Conservation (phyloP, 2,329 filamentous ascomycete genomes). For the Chaetomium strumarium region DNA sequence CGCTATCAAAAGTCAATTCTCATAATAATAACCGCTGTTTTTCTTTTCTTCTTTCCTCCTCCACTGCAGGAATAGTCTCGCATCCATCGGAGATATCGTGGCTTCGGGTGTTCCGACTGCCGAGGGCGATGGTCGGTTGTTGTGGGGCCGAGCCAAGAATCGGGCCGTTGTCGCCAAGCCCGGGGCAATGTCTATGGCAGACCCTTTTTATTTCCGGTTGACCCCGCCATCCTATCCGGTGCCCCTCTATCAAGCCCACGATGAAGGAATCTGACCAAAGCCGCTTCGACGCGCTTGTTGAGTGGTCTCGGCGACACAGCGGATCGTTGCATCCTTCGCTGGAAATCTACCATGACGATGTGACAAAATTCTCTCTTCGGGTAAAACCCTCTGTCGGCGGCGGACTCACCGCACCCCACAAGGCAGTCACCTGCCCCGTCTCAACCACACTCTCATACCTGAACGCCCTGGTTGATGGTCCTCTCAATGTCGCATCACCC, state of each 20-base stretch:
- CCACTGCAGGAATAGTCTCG: too few species aligned
- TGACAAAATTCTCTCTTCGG: conserved; percentile 50
- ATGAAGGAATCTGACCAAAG: conserved; percentile 26
- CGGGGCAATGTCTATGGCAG: background rate
- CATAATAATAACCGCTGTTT: too few species aligned
- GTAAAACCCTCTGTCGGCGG: conserved; percentile 31
- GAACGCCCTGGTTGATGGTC: conserved; percentile 41
- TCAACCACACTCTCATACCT: conserved; percentile 52
- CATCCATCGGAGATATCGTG: background rate
- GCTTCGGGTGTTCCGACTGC: background rate
- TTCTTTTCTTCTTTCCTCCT: too few species aligned
- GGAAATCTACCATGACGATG: conserved; percentile 46
- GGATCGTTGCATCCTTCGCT: conserved; percentile 45
- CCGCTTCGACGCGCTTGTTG: conserved; percentile 35
- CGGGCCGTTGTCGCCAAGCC: conserved; percentile 13
- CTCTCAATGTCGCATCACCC: conserved; percentile 22
- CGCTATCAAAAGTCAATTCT: too few species aligned
- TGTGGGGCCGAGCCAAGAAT: conserved; percentile 11
- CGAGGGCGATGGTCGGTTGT: background rate
- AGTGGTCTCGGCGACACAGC: conserved; percentile 44
- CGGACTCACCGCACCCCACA: conserved; percentile 33
- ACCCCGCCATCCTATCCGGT: too few species aligned
- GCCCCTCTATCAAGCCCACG: background rate
- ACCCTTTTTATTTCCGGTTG: background rate
- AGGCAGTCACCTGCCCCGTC: conserved; percentile 49